Percentiles rank a stretch among this genome's conserved stretches.
phyloP scores from a whole-genome alignment of 441 rosid species.

The Codiaeum variegatum region DNA sequence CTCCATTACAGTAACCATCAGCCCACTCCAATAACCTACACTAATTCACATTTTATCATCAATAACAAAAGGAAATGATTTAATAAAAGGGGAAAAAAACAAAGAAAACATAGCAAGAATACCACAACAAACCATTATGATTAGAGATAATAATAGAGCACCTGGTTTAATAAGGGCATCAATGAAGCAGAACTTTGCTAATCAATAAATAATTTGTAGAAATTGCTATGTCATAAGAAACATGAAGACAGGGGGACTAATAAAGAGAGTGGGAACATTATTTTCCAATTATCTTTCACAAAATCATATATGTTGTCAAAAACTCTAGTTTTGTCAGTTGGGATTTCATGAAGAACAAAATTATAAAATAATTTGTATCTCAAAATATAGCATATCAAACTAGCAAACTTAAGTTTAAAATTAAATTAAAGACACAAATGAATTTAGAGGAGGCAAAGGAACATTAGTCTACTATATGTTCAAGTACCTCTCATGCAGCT shows the following conservation, averaged over 20 bases:
- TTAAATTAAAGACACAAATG: background rate
- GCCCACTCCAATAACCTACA: constrained; percentile 81
- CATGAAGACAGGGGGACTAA: too few relatives aligned
- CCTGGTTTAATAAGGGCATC: constrained; percentile 96
- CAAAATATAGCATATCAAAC: background rate
- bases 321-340: constrained; percentile 80
- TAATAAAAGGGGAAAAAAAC: too few relatives aligned
- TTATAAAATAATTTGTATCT: constrained; percentile 12
- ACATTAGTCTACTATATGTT: background rate
- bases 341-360: constrained; percentile 59
- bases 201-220: constrained; percentile 87
- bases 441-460: background rate
- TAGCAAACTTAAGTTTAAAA: background rate
- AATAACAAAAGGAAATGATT: background rate
- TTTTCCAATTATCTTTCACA: constrained; percentile 75
- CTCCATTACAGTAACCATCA: constrained; percentile 95
- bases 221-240: constrained; percentile 24
- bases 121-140: constrained; percentile 62
- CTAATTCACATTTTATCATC: constrained; percentile 16
- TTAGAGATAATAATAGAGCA: constrained; percentile 87
- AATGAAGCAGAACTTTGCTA: constrained; percentile 91
- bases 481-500: constrained; percentile 89
- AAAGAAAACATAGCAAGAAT: constrained; percentile 5
- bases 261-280: too few relatives aligned
- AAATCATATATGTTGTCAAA: constrained; percentile 69